Base-by-base conservation (phyloP, 768 basidiomycete species). In the Lactifluus echinatus region DNA sequence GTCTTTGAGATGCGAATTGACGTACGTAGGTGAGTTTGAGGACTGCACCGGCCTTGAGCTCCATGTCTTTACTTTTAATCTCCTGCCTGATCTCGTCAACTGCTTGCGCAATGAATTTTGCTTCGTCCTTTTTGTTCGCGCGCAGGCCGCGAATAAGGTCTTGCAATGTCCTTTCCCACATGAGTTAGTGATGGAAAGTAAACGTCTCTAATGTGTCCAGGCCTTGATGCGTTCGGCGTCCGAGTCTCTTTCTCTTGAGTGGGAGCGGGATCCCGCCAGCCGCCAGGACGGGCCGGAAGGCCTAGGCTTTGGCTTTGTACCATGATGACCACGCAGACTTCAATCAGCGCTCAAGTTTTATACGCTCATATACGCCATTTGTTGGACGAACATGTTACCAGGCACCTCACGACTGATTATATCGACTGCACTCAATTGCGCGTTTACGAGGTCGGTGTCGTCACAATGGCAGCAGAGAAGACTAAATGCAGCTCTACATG, bases 101-200 rank as follows among this genome's bases (percentile, higher is more conserved):
- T 5, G 93, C 93, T 65, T 88, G 86, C 0, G 87, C 82, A 63
- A 98, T 90, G 71, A 97, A 96, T 69, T 86, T 89, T 66, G 83
- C 76, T 71, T 95, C 90, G 76, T 94, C 90, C 65, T 84, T 83
- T 78, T 94, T 96, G 78, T 94, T 94, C 46, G 94, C 91, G 50
- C 96, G 85, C 60, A 99, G 79, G 45, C 94, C 96, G 64, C 95
- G 82, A 67, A 96, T 92, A 66, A 96, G 87, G 73, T 95, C 93
- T 67, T 95, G 90, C 8, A 97, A 79, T 6, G 93, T 95, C 53
- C 93, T 81, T 76, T 97, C 94, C 89, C 93, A 96, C 94, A 96
- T 97, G 45, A 39, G 47, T 60, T 67, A 43, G 63, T 65, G 43
- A 64, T 60, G 45, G 10, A 66, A 28, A 52, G 31, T n/a, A 31